These are phyloP conservation scores for Apiospora aurea DNA, from an alignment of 2,329 filamentous ascomycete species.

Conservation along the genomic window DNA sequence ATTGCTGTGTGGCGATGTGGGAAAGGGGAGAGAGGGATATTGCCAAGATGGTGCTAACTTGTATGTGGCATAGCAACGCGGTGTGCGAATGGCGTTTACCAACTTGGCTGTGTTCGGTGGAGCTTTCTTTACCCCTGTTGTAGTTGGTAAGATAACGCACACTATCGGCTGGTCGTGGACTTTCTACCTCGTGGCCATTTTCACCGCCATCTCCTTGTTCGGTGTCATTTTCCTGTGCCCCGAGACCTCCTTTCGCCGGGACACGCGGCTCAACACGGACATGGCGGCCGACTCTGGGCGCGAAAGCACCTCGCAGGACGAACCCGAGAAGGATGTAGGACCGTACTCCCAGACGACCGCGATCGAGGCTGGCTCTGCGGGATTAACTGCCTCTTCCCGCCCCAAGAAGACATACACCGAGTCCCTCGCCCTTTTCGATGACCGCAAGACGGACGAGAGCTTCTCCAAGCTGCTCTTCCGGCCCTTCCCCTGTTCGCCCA, in stretches of 20 bases:
- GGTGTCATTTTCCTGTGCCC: conserved; percentile 81
- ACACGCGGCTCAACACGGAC: conserved; percentile 74
- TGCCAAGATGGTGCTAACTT: background rate
- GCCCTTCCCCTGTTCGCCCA: conserved; percentile 83
- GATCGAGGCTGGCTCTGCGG: background rate
- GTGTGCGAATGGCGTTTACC: conserved; percentile 84
- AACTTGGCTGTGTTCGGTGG: conserved; percentile 65
- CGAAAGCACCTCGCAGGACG: background rate
- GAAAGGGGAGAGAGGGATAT: no score
- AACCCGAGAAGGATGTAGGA: background rate
- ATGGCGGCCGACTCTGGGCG: conserved; percentile 48
- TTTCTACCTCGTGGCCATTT: conserved; percentile 89
- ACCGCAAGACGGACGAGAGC: conserved; percentile 78
- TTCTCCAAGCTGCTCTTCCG: conserved; percentile 72
- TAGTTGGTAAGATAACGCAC: conserved; percentile 85
- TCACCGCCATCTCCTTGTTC: conserved; percentile 73
- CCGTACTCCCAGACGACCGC: conserved; percentile 26
- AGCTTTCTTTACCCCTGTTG: conserved; percentile 77
- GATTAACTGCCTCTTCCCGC: conserved; percentile 38
- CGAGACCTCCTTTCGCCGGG: conserved; percentile 80
- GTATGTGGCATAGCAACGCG: conserved; percentile 63
- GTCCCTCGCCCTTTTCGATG: conserved; percentile 76
- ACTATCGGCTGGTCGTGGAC: conserved; percentile 84
- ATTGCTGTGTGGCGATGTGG: background rate
- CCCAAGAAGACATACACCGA: conserved; percentile 64